These are phyloP conservation scores for Tieghemiomyces parasiticus DNA, from an alignment of 192 early-diverging fungal genomes.

Conservation along the genomic window DNA sequence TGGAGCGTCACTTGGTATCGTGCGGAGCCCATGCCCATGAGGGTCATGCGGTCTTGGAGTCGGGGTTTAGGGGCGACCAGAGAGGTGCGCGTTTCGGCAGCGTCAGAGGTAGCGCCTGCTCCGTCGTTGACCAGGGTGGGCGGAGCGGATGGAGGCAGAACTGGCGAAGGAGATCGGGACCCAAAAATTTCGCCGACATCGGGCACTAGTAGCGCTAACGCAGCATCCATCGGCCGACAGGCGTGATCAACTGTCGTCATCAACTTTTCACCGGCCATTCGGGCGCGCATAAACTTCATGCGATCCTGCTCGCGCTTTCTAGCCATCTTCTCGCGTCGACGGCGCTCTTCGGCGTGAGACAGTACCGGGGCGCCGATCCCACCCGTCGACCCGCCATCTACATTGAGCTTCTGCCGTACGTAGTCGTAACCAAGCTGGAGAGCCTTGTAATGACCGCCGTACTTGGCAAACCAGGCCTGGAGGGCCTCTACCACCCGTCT, in stretches of 20 bases:
- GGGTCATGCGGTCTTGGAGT: slow-evolving; percentile 22
- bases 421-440: slow-evolving; percentile 40
- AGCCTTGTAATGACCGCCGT: slow-evolving; percentile 34
- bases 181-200: slow-evolving; percentile 20
- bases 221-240: slow-evolving; percentile 1
- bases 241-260: too few species aligned
- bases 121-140: slow-evolving; percentile 10
- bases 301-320: background rate
- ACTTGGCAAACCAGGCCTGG: slow-evolving; percentile 40
- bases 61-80: too few species aligned
- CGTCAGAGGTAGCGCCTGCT: too few species aligned
- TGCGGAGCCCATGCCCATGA: slow-evolving; percentile 42
- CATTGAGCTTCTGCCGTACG: slow-evolving; percentile 24
- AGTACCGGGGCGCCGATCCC: background rate
- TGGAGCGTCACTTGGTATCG: slow-evolving; percentile 40
- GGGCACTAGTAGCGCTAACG: slow-evolving; percentile 17
- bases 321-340: background rate
- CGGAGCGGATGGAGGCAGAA: background rate
- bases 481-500: slow-evolving; percentile 28
- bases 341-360: background rate
- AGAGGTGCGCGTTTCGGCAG: too few species aligned
- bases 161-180: background rate
- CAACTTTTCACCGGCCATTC: background rate
- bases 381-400: too few species aligned
- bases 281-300: background rate